Percentiles rank a stretch among this genome's conserved stretches.
phyloP scores from a whole-genome alignment of 176 grass and related monocot genomes.

The Cenchrus purpureus region DNA sequence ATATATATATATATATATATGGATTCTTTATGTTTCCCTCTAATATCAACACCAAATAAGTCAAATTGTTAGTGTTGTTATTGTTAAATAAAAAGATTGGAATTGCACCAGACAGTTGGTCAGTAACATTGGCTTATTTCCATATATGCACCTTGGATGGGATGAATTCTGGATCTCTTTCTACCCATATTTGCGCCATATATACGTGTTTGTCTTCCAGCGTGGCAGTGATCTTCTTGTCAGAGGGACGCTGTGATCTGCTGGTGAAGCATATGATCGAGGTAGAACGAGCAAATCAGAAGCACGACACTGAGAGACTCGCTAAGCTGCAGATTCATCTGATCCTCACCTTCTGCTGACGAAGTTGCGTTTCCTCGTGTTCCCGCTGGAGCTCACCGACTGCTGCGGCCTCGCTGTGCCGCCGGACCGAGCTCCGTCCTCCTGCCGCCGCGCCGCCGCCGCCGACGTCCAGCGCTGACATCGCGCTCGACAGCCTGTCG shows the following conservation, averaged over 20 bases:
- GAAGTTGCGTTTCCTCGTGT: constrained; percentile 40
- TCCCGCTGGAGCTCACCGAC: constrained; percentile 45
- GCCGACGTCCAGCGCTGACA: constrained; percentile 31
- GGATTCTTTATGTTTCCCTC: no score
- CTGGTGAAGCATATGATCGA: background rate
- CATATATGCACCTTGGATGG: constrained; percentile 40
- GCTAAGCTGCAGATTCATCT: background rate
- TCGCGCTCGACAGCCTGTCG: constrained; percentile 44
- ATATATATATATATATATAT: no score
- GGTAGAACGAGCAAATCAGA: background rate
- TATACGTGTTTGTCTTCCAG: constrained; percentile 54
- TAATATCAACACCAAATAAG: no score
- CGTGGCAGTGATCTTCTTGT: constrained; percentile 24
- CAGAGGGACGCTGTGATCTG: constrained; percentile 50
- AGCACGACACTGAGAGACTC: no score
- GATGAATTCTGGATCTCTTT: constrained; percentile 64
- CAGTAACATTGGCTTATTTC: no score
- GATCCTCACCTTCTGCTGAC: constrained; percentile 49
- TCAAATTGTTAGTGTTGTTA: no score
- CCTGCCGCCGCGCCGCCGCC: background rate
- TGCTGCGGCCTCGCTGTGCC: constrained; percentile 8
- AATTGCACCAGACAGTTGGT: no score
- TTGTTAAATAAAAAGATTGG: no score
- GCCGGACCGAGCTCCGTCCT: constrained; percentile 14
- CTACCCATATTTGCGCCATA: constrained; percentile 90